Percentiles rank a stretch among this genome's conserved stretches.
Conservation (phyloP, 2,329 filamentous ascomycete genomes). For the Hymenoscyphus fructigenus region DNA sequence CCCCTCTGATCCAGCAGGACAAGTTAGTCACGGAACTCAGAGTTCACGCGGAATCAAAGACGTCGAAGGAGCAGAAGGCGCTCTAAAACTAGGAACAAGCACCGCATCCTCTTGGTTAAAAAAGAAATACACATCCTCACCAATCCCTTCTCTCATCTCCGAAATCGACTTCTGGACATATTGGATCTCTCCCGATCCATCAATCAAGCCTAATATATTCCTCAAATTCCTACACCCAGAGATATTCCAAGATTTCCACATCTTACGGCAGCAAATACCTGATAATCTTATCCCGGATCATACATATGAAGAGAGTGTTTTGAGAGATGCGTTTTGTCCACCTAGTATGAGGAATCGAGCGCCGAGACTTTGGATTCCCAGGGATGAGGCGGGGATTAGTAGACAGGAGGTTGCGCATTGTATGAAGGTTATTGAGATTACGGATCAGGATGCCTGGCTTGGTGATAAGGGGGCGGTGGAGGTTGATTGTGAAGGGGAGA, state of each 20-base stretch:
- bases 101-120: conserved; percentile 15
- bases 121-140: conserved; percentile 13
- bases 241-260: conserved; percentile 53
- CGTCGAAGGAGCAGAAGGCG: conserved; percentile 25
- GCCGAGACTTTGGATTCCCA: conserved; percentile 61
- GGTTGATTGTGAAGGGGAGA: conserved; percentile 24
- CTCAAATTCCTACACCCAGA: conserved; percentile 58
- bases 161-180: conserved; percentile 30
- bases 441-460: conserved; percentile 57
- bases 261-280: conserved; percentile 51
- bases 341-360: conserved; percentile 54
- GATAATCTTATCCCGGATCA: conserved; percentile 44
- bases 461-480: conserved; percentile 40
- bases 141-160: conserved; percentile 22
- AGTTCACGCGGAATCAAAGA: conserved; percentile 13
- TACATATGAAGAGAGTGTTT: conserved; percentile 44
- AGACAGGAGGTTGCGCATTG: conserved; percentile 56
- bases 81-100: conserved; percentile 18
- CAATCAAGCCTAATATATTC: conserved; percentile 45
- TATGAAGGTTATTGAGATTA: conserved; percentile 53
- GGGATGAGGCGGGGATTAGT: conserved; percentile 55
- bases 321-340: conserved; percentile 54
- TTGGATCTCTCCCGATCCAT: conserved; percentile 34
- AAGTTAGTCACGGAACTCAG: conserved; percentile 24
- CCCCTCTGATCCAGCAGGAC: conserved; percentile 20